These are phyloP conservation scores for Malassezia slooffiae DNA, from an alignment of 1,284 basidiomycete species.

Conservation along the genomic window DNA sequence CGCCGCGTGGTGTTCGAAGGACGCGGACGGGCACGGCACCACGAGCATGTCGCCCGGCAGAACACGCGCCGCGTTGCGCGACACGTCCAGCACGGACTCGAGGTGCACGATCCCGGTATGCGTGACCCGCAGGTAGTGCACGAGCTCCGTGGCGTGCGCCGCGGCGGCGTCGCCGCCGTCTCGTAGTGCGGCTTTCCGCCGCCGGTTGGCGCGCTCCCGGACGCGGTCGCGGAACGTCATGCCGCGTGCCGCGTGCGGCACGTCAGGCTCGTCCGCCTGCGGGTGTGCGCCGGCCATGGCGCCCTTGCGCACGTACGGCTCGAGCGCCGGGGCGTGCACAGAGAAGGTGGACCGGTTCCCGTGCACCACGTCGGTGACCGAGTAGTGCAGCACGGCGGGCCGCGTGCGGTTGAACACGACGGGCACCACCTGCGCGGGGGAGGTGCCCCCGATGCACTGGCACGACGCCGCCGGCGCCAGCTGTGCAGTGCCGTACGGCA, in stretches of 20 bases:
- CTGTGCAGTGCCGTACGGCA: slow-evolving; percentile 65
- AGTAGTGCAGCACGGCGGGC: slow-evolving; percentile 64
- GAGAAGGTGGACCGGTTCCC: slow-evolving; percentile 54
- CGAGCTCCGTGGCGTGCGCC: slow-evolving; percentile 10
- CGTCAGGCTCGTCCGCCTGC: slow-evolving; percentile 4
- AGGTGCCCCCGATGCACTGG: slow-evolving; percentile 58
- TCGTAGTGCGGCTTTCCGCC: no score
- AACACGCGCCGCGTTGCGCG: slow-evolving; percentile 32
- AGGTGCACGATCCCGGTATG: slow-evolving; percentile 31
- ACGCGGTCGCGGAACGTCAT: slow-evolving; percentile 12
- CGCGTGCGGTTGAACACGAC: slow-evolving; percentile 80
- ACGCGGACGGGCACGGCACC: slow-evolving; percentile 36
- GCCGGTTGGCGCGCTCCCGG: background rate
- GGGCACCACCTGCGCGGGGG: slow-evolving; percentile 59
- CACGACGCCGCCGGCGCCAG: slow-evolving; percentile 55
- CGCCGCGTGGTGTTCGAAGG: slow-evolving; percentile 18
- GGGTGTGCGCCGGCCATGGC: background rate
- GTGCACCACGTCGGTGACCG: slow-evolving; percentile 60
- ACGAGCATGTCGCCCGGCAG: slow-evolving; percentile 26
- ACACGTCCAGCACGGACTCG: slow-evolving; percentile 35
- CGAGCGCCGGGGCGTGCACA: slow-evolving; percentile 42
- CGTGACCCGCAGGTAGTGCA: slow-evolving; percentile 31
- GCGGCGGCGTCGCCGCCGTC: slow-evolving; percentile 8
- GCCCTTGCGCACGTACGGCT: background rate
- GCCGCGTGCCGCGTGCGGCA: slow-evolving; percentile 4